phyloP scores from a whole-genome alignment of 441 rosid genomes.

The Flueggea neowawraea region DNA sequence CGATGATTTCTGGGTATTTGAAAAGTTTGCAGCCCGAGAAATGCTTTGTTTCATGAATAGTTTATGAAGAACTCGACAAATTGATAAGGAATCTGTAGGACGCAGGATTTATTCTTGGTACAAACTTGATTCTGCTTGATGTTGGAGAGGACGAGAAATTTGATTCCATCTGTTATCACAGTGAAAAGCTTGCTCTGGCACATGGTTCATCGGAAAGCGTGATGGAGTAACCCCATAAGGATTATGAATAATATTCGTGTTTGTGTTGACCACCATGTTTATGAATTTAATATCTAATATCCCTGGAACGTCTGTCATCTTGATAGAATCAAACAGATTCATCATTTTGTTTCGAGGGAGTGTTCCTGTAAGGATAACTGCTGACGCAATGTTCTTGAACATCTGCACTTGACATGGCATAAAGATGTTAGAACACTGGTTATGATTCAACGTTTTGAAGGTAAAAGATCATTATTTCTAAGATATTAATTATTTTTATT shows the following conservation, averaged over 20 bases:
- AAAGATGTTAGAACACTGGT: no score
- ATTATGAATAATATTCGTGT: conserved; percentile 67
- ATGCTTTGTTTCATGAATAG: conserved; percentile 39
- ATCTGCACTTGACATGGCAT: no score
- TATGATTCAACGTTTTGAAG: no score
- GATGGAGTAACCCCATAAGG: conserved; percentile 38
- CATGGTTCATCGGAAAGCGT: conserved; percentile 46
- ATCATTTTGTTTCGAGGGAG: conserved; percentile 55
- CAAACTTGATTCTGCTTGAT: conserved; percentile 48
- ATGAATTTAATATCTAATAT: conserved; percentile 50
- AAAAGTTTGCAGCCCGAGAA: conserved; percentile 43
- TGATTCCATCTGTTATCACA: conserved; percentile 51
- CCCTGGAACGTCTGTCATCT: conserved; percentile 31
- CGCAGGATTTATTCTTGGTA: conserved; percentile 43
- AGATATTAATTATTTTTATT: no score
- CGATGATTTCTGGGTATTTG: conserved; percentile 70
- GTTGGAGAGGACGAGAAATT: conserved; percentile 52
- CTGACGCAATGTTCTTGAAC: no score
- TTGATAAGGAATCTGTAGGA: conserved; percentile 38
- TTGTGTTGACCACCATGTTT: conserved; percentile 61
- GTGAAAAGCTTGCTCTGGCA: conserved; percentile 71
- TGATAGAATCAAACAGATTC: conserved; percentile 65
- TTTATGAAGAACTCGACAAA: conserved; percentile 37
- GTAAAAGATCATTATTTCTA: no score
- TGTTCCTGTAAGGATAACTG: conserved; percentile 67